phyloP scores from a whole-genome alignment of 257 asterid genomes.

The Asclepias syriaca region DNA sequence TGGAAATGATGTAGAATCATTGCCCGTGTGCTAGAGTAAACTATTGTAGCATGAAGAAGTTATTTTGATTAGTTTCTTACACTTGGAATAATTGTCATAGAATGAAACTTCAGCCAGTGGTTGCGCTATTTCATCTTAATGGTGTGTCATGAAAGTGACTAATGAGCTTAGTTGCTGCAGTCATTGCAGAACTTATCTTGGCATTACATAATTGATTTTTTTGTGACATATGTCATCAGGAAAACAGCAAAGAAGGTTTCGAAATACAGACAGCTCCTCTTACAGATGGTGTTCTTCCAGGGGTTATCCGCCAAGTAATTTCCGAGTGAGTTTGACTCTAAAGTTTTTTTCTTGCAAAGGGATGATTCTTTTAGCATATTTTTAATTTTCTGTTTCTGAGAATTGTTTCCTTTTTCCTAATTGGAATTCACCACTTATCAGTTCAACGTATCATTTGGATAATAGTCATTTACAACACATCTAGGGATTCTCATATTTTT shows the following conservation, averaged over 20 bases:
- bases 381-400: background rate
- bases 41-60: background rate
- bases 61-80: background rate
- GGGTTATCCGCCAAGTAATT: conserved; percentile 82
- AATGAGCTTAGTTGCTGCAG: background rate
- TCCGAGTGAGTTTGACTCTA: conserved; percentile 44
- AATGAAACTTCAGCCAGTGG: background rate
- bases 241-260: conserved; percentile 26
- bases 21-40: background rate
- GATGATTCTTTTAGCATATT: background rate
- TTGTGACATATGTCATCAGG: conserved; percentile 33
- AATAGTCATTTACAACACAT: background rate
- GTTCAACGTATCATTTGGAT: background rate
- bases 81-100: background rate
- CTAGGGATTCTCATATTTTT: background rate
- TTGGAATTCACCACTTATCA: background rate
- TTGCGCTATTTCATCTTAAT: background rate
- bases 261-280: conserved; percentile 81
- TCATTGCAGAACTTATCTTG: background rate
- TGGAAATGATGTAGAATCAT: background rate
- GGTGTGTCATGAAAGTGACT: background rate
- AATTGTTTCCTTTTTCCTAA: background rate
- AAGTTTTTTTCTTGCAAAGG: background rate
- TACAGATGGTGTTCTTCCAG: conserved; percentile 80
- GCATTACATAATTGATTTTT: background rate